Evolutionary conservation across 2,329 filamentous ascomycete genomes (phyloP), one percentile per base, ranked within the genome.

Genomic region (Exophiala spinifera): DNA sequence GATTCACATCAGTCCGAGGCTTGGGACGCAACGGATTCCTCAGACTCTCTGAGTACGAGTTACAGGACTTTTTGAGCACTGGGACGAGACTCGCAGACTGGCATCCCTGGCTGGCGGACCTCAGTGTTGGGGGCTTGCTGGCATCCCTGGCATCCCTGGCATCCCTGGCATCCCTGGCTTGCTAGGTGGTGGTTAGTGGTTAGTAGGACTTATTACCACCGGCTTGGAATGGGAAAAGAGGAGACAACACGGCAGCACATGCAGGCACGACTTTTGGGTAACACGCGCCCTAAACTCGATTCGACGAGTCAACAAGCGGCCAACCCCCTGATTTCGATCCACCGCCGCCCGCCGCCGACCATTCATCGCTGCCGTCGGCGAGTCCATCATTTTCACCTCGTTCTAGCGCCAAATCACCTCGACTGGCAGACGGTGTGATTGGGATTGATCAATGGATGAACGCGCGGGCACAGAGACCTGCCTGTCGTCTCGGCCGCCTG

Each of bases 181-280:
- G 7, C 28, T n/a, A n/a, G n/a, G n/a, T n/a, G n/a, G n/a, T n/a
- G n/a, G n/a, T n/a, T n/a, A n/a, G n/a, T n/a, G n/a, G n/a, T n/a
- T n/a, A n/a, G n/a, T n/a, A n/a, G n/a, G n/a, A n/a, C n/a, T 39
- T 15, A n/a, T 19, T 31, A 31, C 28, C 28, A 31, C 28, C 3
- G 28, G 28, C 28, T 31, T 31, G 28, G 28, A 31, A 31, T 6
- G 36, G 36, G 36, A 39, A 39, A 39, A 39, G 42, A 44, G 42
- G 42, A 44, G 42, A 44, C 42, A n/a, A 25, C 20, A 31, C 21
- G 42, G 42, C 42, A 28, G 42, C 28, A 31, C 28, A 31, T 31
- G 28, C 42, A 44, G 42, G 42, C 42, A 44, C 39, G 39, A 42
- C 39, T 42, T 42, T 44, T 44, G n/a, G 36, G 42, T 44, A 44